Evolutionary conservation across 805 yeast genomes (phyloP), one percentile per base, ranked within the genome.

Genomic region (Candida takata): DNA sequence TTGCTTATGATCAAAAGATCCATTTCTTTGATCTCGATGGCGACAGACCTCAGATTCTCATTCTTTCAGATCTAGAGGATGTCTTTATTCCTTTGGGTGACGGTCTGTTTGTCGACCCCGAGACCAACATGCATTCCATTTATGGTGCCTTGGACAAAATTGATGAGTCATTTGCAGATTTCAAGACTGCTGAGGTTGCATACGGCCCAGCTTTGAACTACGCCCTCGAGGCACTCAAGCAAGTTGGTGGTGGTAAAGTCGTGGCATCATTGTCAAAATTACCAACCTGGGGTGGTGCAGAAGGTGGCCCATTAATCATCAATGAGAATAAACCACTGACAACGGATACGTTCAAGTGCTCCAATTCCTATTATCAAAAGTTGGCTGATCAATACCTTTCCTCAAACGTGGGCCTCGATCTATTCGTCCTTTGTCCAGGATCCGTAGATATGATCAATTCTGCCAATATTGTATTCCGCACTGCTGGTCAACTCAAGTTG

Each of bases 201-300:
- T 82, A 74, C 52, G 94, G 96, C 1, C 74, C 84, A 4, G 96
- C 95, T 0, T 58, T 86, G 24, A 66, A 77, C 37, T 76, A 80
- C 3, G 90, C 94, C 0, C 61, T 68, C 47, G 52, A 72, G 35
- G 78, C 86, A 6, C 62, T 87, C 19, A 69, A 69, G 29, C 58
- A 62, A 16, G 69, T 69, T 24, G 95, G 92, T 8, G 92, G 92
- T 42, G 98, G 97, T 41, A 84, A 88, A 48, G 77, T 90, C 24
- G 71, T 81, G 16, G 70, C 84, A 0, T 57, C 83, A 4, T 60
- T 88, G 28, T 69, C 84, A 3, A 62, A 78, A 2, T 57, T 86
- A 27, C 96, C 98, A 6, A 70, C 84, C 1, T 70, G 77, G 70
- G 95, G 95, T 1, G 80, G n/a, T n/a, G n/a, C n/a, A n/a, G n/a